These are phyloP conservation scores for Trichoderma parareesei DNA, from an alignment of 495 filamentous ascomycete species.

Conservation along the genomic window DNA sequence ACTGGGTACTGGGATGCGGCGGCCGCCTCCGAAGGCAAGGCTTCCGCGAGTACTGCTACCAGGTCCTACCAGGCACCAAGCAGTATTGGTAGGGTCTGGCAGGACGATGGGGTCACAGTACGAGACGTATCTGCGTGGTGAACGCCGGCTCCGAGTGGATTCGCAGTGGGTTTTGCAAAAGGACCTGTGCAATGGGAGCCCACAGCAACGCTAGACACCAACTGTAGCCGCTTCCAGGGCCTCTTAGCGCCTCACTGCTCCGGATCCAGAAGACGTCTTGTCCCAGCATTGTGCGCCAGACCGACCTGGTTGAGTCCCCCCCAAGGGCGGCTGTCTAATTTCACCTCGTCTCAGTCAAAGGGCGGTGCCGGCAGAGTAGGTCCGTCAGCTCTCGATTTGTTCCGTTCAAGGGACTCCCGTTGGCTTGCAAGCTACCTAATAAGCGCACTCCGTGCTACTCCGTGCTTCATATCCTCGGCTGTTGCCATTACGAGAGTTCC, in stretches of 20 bases:
- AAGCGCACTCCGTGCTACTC: neutral
- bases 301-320: neutral
- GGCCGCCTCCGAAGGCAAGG: neutral
- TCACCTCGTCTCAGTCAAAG: neutral
- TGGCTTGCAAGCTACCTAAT: neutral
- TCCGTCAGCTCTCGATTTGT: neutral
- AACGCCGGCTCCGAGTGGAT: constrained; percentile 2
- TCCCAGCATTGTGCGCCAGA: neutral
- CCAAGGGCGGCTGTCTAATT: neutral
- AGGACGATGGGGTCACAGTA: neutral
- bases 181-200: constrained; percentile 7
- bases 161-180: constrained; percentile 8
- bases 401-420: neutral
- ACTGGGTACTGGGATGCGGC: neutral
- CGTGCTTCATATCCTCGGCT: constrained; percentile 9
- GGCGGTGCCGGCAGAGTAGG: neutral
- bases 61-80: no score
- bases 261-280: neutral
- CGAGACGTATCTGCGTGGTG: neutral
- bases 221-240: constrained; percentile 4
- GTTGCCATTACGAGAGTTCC: neutral
- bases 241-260: constrained; percentile 4
- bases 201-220: constrained; percentile 5
- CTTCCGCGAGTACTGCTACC: neutral
- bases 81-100: neutral